phyloP scores from a whole-genome alignment of 1,284 basidiomycete genomes.

The Marasmius oreades region DNA sequence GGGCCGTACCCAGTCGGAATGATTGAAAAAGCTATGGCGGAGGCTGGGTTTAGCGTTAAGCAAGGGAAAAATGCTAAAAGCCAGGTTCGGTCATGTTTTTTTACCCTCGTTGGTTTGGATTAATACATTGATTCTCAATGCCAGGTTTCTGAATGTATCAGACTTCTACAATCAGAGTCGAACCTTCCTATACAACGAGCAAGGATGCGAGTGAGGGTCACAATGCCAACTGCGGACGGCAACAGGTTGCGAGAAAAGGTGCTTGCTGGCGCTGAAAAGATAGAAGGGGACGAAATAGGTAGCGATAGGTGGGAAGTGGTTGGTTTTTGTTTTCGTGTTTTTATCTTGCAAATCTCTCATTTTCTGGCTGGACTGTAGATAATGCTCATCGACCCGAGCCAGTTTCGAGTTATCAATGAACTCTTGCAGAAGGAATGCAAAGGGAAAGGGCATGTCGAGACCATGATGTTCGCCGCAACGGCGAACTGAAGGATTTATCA shows the following conservation, averaged over 20 bases:
- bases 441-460: conserved; percentile 81
- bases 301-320: conserved; percentile 87
- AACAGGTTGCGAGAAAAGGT: conserved; percentile 75
- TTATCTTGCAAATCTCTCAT: background rate
- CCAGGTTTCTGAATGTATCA: conserved; percentile 91
- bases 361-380: conserved; percentile 44
- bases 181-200: conserved; percentile 91
- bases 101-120: background rate
- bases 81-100: conserved; percentile 49
- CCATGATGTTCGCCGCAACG: conserved; percentile 66
- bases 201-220: conserved; percentile 87
- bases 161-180: conserved; percentile 73
- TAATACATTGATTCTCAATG: conserved; percentile 5
- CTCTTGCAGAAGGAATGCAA: conserved; percentile 89
- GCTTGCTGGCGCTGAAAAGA: conserved; percentile 69
- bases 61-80: conserved; percentile 89
- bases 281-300: conserved; percentile 81
- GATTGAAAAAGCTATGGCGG: conserved; percentile 97
- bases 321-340: conserved; percentile 28
- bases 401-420: conserved; percentile 89
- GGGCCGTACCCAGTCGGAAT: conserved; percentile 92
- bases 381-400: conserved; percentile 89
- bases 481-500: conserved; percentile 17
- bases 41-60: conserved; percentile 91
- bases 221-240: conserved; percentile 73